Base-by-base conservation (phyloP, 129 eudicot genomes). In the Lactuca sativa region DNA sequence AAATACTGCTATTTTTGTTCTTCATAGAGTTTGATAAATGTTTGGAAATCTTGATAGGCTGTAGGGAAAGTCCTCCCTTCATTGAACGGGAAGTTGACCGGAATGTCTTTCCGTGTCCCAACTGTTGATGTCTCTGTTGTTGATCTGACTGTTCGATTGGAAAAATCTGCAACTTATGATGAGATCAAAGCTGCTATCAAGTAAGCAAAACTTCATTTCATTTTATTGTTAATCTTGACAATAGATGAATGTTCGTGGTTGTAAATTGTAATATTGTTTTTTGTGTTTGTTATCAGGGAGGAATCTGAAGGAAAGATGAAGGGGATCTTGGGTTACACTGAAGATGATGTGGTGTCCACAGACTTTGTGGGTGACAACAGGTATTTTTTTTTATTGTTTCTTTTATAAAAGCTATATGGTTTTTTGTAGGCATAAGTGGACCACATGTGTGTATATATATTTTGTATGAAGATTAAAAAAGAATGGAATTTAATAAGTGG, bases 41-140 rank as follows among this genome's bases (percentile, higher is more conserved):
- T 6, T 9, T 49, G 25, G 4, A 9, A 47, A 30, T 4, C 7
- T 60, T 10, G 48, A 17, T 18, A 86, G 97, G 97, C 97, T 69
- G 97, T 90, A 6, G 97, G 97, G 25, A 90, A 90, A 78, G 97
- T 90, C 51, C 89, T 90, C 15, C 97, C 97, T 18, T 69, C 76
- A 55, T 72, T 90, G 79, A 90, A 90, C 25, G 97, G 97, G 11
- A 90, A 90, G 74, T 80, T 90, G 83, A 90, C 95, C 0, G 97
- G 97, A 37, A 90, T 89, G 92, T 36, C 97, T 0, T 85, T 86
- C 87, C 84, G 97, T 62, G 97, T 90, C 48, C 97, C 97, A 18
- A 90, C 97, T 21, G 95, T 87, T 2, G 95, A 90, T 81, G 97
- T 90, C 32, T 90, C 97, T 1, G 97, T 90, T 15, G 97, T 90